Evolutionary conservation across 2,329 filamentous ascomycete species (phyloP).

Genomic region (Cytospora chrysosperma): DNA sequence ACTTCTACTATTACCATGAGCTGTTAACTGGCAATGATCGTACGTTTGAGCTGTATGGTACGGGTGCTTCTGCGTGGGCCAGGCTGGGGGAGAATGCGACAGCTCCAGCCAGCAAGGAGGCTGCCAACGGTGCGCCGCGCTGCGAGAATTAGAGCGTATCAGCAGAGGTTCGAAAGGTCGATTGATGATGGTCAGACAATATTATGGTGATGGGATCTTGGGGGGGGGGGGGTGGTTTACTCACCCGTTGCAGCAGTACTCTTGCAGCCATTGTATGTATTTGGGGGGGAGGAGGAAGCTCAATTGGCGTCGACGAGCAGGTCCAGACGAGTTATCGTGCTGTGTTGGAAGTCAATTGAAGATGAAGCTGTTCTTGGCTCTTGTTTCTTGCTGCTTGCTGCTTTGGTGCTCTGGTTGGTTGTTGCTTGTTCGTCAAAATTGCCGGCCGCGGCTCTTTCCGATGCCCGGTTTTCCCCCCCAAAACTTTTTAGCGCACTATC

Average conservation of each 20-base stretch:
- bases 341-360: conserved; percentile 17
- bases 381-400: neutral
- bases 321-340: conserved; percentile 7
- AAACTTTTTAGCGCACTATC: no score
- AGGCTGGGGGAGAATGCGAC: conserved; percentile 48
- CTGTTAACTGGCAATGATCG: neutral
- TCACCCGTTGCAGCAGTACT: conserved; percentile 58
- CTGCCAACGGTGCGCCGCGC: conserved; percentile 55
- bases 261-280: conserved; percentile 60
- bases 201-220: neutral
- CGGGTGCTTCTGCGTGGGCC: conserved; percentile 52
- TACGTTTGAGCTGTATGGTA: conserved; percentile 19
- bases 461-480: conserved; percentile 14
- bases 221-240: conserved; percentile 20
- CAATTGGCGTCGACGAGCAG: conserved; percentile 41
- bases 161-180: neutral
- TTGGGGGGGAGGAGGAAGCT: no score
- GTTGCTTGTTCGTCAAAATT: conserved; percentile 3
- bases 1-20: no score
- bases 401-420: no score
- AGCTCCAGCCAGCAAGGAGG: conserved; percentile 49
- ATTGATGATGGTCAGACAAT: conserved; percentile 15
- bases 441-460: conserved; percentile 25
- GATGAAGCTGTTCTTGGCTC: neutral
- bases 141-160: conserved; percentile 37